Evolutionary conservation across 1,284 basidiomycete species (phyloP).

Genomic region (Ganoderma lingzhi): DNA sequence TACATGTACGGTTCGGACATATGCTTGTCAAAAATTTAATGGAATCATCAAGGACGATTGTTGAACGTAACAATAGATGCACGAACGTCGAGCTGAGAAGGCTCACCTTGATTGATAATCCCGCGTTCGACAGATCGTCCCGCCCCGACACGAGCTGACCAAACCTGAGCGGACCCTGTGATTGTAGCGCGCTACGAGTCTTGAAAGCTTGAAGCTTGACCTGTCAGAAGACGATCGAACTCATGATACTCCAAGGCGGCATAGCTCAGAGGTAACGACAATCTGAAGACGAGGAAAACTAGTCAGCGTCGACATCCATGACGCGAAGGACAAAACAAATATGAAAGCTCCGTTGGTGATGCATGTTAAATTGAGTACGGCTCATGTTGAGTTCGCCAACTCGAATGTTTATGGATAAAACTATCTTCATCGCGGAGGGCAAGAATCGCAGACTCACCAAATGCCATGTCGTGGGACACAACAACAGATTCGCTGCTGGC

Average conservation of each 20-base stretch:
- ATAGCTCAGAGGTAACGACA: neutral
- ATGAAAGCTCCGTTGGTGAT: conserved; percentile 75
- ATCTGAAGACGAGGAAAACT: neutral
- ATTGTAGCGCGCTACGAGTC: neutral
- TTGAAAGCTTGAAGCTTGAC: too few relatives aligned
- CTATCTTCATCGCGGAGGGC: conserved; percentile 61
- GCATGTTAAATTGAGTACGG: conserved; percentile 77
- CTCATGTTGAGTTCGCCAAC: conserved; percentile 73
- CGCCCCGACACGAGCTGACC: neutral
- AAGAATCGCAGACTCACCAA: conserved; percentile 34
- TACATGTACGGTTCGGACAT: conserved; percentile 61
- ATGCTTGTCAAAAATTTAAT: conserved; percentile 57
- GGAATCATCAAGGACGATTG: conserved; percentile 49
- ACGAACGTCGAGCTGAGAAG: conserved; percentile 3
- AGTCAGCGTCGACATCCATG: neutral
- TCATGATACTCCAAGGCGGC: too few relatives aligned
- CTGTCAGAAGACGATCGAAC: too few relatives aligned
- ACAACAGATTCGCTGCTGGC: neutral
- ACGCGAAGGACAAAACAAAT: neutral
- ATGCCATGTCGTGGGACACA: neutral
- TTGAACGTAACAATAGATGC: conserved; percentile 11
- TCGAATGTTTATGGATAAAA: conserved; percentile 64
- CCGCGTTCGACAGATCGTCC: neutral
- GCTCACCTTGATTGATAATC: conserved; percentile 22
- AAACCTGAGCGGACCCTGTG: neutral